phyloP scores from a whole-genome alignment of 257 asterid species.

The Rehmannia glutinosa region DNA sequence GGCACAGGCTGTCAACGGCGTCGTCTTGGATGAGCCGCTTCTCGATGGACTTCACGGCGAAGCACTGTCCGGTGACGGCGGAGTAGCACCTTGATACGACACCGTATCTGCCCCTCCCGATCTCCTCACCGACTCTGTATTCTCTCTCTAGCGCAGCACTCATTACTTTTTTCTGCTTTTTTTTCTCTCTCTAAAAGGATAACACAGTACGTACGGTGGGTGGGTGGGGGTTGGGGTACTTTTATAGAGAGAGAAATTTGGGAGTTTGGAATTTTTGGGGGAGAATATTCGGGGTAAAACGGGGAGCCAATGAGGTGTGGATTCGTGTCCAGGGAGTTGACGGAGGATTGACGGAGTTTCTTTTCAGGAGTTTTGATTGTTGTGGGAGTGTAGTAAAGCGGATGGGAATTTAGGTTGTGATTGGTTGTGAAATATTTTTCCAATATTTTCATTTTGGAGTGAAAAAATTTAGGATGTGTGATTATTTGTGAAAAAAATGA shows the following conservation, averaged over 20 bases:
- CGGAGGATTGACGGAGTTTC: slow-evolving; percentile 22
- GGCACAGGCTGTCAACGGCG: slow-evolving; percentile 58
- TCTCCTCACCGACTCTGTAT: slow-evolving; percentile 51
- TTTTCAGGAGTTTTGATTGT: slow-evolving; percentile 16
- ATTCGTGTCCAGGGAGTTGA: slow-evolving; percentile 14
- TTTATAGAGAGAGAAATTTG: slow-evolving; percentile 19
- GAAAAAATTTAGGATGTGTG: no score
- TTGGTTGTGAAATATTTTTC: no score
- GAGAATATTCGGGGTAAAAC: slow-evolving; percentile 23
- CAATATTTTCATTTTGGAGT: no score
- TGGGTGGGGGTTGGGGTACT: slow-evolving; percentile 12
- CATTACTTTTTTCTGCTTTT: slow-evolving; percentile 27
- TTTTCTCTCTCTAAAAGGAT: slow-evolving; percentile 16
- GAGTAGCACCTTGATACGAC: slow-evolving; percentile 59
- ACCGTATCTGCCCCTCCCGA: slow-evolving; percentile 78
- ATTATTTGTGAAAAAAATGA: no score
- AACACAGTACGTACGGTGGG: slow-evolving; percentile 27
- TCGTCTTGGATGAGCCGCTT: slow-evolving; percentile 53
- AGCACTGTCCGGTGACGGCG: slow-evolving; percentile 35
- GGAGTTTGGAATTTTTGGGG: slow-evolving; percentile 19
- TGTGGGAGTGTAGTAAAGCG: no score
- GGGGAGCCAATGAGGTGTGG: not conserved
- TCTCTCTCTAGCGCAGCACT: slow-evolving; percentile 47
- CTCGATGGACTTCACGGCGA: slow-evolving; percentile 69
- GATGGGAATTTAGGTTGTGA: no score